These are phyloP conservation scores for Solanum piurae DNA, from an alignment of 257 asterid genomes.

Conservation along the genomic window DNA sequence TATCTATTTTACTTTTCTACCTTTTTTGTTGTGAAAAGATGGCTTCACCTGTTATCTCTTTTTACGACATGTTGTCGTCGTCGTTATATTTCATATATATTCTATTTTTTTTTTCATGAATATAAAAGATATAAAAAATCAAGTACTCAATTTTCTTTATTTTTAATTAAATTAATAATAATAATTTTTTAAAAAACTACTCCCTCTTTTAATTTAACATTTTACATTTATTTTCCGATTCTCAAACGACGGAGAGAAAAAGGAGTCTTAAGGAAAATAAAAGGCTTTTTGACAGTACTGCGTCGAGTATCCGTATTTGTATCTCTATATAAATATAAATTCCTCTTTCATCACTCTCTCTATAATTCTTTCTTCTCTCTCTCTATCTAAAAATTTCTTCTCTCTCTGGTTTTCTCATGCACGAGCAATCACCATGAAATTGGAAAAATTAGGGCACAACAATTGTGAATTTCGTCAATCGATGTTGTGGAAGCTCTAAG, in stretches of 20 bases:
- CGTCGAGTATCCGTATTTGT: slow-evolving; percentile 1
- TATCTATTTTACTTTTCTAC: too few relatives aligned
- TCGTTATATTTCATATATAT: too few relatives aligned
- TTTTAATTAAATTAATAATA: too few relatives aligned
- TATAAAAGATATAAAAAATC: neutral
- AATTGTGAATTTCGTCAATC: neutral
- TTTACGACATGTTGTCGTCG: too few relatives aligned
- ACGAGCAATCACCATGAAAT: slow-evolving; percentile 34
- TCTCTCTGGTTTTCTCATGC: slow-evolving; percentile 32
- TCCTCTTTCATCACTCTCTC: slow-evolving; percentile 16
- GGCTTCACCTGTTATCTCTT: too few relatives aligned
- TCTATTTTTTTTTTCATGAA: neutral
- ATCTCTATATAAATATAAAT: slow-evolving; percentile 4
- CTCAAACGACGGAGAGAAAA: neutral
- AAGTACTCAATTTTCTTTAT: neutral
- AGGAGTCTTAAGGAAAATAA: neutral
- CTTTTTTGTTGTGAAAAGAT: too few relatives aligned
- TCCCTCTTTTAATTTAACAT: too few relatives aligned
- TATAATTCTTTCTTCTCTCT: slow-evolving; percentile 1
- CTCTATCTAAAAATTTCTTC: slow-evolving; percentile 9
- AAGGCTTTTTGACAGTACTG: neutral
- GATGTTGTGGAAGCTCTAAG: slow-evolving; percentile 3
- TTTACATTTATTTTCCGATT: neutral
- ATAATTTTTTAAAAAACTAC: too few relatives aligned
- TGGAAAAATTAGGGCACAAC: slow-evolving; percentile 36